Evolutionary conservation across 805 yeast genomes (phyloP), one percentile per base, ranked within the genome.

Genomic region (Cephaloascus albidus): DNA sequence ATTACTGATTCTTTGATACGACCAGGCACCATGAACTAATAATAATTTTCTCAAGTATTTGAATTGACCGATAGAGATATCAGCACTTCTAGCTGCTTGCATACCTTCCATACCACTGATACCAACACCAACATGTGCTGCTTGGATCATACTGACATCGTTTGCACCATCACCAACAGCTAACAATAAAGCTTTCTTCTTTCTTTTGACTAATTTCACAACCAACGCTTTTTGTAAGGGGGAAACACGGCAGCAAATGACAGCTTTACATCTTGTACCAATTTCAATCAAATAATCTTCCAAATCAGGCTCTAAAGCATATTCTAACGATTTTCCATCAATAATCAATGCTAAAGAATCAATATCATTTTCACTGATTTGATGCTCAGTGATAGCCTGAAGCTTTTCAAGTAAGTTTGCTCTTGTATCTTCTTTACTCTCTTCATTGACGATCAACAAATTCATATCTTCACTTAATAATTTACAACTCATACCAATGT

Each of bases 141-240:
- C 97, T 61, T 93, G 98, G 47, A 93, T 93, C 99, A 93, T 93
- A 30, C 95, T 83, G 33, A 93, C 98, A 64, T 93, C 99, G 55
- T 93, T 93, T 3, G 99, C 99, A 54, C 99, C 99, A 61, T 93
- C 99, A 35, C 99, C 99, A 54, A 93, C 83, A 1, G 98, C 97
- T 43, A 93, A 66, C 34, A 94, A 60, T 33, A 85, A 59, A 2
- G 95, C 76, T 36, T 83, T 80, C 53, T 74, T 72, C 62, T 86
- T 82, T 37, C 85, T 68, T 56, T 93, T 93, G 17, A 90, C 97
- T 74, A 93, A 75, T 53, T 86, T 87, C 18, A 93, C 98, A 15
- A 93, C 98, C 39, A 93, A 64, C 0, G 99, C 98, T 56, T 93
- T 93, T 53, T 93, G 99, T 41, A 93, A 67, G 0, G 99, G 99